A percentile compares a stretch with the other conserved stretches of the same genome.
Evolutionary conservation across 805 yeast genomes (phyloP).

Genomic region (Candida namnaoensis): DNA sequence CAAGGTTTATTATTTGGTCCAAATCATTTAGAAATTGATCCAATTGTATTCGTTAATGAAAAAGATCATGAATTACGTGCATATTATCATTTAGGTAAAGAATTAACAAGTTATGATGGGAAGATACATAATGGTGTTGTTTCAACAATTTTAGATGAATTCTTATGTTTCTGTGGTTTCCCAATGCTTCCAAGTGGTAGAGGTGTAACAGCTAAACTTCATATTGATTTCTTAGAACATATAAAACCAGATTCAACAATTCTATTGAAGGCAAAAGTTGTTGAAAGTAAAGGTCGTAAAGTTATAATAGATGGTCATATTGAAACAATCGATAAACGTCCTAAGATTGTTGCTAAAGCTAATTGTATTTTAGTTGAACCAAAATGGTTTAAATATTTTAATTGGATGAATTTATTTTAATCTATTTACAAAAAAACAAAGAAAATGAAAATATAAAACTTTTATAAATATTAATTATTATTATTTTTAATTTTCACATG

Average conservation of each 20-base stretch:
- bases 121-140: constrained; percentile 77
- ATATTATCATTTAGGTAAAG: constrained; percentile 64
- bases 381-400: constrained; percentile 71
- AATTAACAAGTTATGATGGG: constrained; percentile 59
- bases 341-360: constrained; percentile 47
- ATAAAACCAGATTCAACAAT: constrained; percentile 51
- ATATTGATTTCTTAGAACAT: constrained; percentile 47
- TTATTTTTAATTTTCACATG: no score
- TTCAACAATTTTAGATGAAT: constrained; percentile 77
- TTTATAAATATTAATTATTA: no score
- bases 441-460: no score
- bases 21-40: constrained; percentile 65
- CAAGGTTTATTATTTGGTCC: constrained; percentile 67
- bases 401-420: constrained; percentile 38
- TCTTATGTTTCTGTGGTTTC: constrained; percentile 80
- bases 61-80: constrained; percentile 46
- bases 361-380: constrained; percentile 77
- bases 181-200: constrained; percentile 66
- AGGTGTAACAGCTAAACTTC: constrained; percentile 83
- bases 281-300: constrained; percentile 67
- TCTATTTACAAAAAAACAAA: no score
- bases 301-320: constrained; percentile 67
- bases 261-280: constrained; percentile 58
- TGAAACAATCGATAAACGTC: constrained; percentile 36
- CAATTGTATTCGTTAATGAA: constrained; percentile 50